These are phyloP conservation scores for Pseudoneurospora amorphoporcata DNA, from an alignment of 495 filamentous ascomycete species.

Conservation along the genomic window DNA sequence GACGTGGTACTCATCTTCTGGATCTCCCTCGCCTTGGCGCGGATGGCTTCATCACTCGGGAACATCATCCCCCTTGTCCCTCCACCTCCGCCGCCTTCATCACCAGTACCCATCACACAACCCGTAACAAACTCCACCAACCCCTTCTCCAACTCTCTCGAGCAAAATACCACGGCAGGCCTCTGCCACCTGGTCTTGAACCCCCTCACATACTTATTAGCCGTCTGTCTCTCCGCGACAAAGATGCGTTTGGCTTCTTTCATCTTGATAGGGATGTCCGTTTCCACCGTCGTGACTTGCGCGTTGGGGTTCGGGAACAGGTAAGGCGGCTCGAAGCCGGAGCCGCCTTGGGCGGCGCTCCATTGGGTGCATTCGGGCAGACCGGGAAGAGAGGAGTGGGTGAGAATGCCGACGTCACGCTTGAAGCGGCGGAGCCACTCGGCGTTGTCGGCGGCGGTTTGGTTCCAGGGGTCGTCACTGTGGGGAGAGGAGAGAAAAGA, in stretches of 20 bases:
- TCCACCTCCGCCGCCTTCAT: slow-evolving; percentile 9
- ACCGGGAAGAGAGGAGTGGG: slow-evolving; percentile 32
- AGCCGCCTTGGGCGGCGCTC: slow-evolving; percentile 31
- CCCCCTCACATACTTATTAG: slow-evolving; percentile 27
- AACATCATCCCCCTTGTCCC: slow-evolving; percentile 6
- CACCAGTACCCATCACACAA: not conserved
- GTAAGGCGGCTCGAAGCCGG: slow-evolving; percentile 41
- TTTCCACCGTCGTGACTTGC: not conserved
- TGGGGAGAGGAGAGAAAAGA: slow-evolving; percentile 3
- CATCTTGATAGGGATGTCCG: slow-evolving; percentile 16
- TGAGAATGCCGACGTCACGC: slow-evolving; percentile 48
- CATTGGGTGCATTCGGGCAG: slow-evolving; percentile 28
- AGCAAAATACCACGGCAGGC: slow-evolving; percentile 40
- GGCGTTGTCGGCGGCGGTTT: slow-evolving; percentile 62
- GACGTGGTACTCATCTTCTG: slow-evolving; percentile 28
- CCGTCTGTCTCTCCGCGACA: slow-evolving; percentile 26
- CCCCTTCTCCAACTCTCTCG: slow-evolving; percentile 39
- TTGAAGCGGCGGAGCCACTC: slow-evolving; percentile 64
- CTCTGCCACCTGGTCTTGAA: slow-evolving; percentile 26
- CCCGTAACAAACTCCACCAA: slow-evolving; percentile 30
- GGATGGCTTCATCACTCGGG: slow-evolving; percentile 32
- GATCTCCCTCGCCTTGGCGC: slow-evolving; percentile 32
- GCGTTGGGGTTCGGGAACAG: slow-evolving; percentile 22
- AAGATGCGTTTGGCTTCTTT: slow-evolving; percentile 25
- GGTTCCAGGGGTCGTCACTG: slow-evolving; percentile 62